Evolutionary conservation across 345 rosid genomes (phyloP).

Genomic region (Hibiscus trionum): DNA sequence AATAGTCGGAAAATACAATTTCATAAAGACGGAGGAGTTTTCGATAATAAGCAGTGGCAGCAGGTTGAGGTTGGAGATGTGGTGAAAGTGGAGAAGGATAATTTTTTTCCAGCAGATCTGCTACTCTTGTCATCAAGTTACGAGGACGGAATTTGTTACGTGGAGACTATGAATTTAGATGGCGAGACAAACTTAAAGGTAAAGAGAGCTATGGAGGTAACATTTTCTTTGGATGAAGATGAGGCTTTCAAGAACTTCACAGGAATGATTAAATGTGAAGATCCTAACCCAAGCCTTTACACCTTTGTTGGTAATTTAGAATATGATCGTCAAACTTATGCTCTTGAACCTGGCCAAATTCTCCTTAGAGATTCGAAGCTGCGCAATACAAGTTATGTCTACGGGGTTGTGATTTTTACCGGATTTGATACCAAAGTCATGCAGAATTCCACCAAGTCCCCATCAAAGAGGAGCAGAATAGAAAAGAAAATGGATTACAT

Average conservation of each 20-base stretch:
- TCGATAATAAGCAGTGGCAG: constrained; percentile 60
- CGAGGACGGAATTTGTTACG: constrained; percentile 94
- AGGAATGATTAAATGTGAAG: constrained; percentile 71
- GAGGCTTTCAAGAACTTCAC: constrained; percentile 50
- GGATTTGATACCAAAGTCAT: constrained; percentile 93
- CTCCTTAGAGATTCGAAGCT: constrained; percentile 98
- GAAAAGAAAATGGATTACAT: constrained; percentile 90
- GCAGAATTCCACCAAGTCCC: constrained; percentile 86
- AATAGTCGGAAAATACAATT: constrained; percentile 59
- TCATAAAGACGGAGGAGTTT: constrained; percentile 52
- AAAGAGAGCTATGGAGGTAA: constrained; percentile 69
- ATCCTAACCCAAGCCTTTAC: constrained; percentile 90
- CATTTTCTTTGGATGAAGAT: constrained; percentile 56
- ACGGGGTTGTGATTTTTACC: constrained; percentile 77
- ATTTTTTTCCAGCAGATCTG: constrained; percentile 89
- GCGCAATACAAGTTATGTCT: constrained; percentile 68
- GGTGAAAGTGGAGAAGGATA: constrained; percentile 82
- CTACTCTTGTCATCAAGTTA: constrained; percentile 80
- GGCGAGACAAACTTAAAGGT: constrained; percentile 97
- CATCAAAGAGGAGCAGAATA: constrained; percentile 80
- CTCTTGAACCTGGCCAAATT: constrained; percentile 78
- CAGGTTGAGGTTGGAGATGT: constrained; percentile 74
- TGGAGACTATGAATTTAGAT: constrained; percentile 97
- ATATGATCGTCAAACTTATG: constrained; percentile 48
- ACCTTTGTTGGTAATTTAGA: constrained; percentile 82